Base-by-base conservation (phyloP, 73 alveolate genomes). In the Effrenium voratum region DNA sequence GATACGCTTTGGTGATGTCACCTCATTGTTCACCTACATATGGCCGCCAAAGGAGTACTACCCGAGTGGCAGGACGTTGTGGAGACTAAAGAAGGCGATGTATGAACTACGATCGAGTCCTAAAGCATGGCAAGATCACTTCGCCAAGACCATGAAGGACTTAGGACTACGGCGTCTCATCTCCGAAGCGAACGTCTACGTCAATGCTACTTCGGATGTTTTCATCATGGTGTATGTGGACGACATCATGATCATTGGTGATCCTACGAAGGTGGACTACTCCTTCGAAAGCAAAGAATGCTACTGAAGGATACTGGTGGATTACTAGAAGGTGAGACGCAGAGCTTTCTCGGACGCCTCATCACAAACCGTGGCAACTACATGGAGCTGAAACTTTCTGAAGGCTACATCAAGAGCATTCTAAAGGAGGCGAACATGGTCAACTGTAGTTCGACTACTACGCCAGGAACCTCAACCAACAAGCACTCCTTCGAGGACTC, bases 41-140 rank as follows among this genome's bases (percentile, higher is more conserved):
- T 80, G 91, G 91, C 91, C 91, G 8, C 91, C 91, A 28, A 45
- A 41, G 2, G 91, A 46, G 10, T 45, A 44, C 6, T 80, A 80
- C 91, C 26, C 30, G 43, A 15, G 13, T 44, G 13, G 19, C 46
- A 44, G 16, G 19, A 46, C 46, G 22, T 3, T 80, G 3, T 80
- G 91, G 91, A 5, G 30, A 47, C 46, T 80, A 32, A 16, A 45
- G 46, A 80, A 80, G 45, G 91, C 91, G 13, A 80, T 44, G n/a
- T 80, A 80, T n/a, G 91, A 70, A 28, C 70, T 80, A 46, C 41
- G 91, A 38, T 34, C 43, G 24, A 46, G 72, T 32, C 91, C 91
- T 6, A 46, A 44, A 80, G 13, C 91, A 19, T 80, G 72, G 68
- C 91, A 80, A 34, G 70, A 80, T 50, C 49, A 45, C 46, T 34